A percentile compares a stretch with the other conserved stretches of the same genome.
Conservation (phyloP, 768 basidiomycete species). For the Tulasnella sp. region DNA sequence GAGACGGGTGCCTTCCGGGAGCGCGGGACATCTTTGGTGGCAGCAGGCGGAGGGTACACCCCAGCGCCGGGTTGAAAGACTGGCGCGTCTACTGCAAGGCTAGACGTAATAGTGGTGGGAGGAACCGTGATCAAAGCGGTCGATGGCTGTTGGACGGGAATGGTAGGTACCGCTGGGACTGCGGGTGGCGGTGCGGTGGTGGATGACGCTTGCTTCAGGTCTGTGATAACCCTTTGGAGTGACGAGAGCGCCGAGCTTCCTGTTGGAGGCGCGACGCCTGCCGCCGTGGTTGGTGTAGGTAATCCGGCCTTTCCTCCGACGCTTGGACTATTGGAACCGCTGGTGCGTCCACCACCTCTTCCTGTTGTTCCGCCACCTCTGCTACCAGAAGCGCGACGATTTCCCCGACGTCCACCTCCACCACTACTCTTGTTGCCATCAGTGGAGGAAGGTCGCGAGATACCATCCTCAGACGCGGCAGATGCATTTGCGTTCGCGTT, state of each 20-base stretch:
- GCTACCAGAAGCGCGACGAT: constrained; percentile 1
- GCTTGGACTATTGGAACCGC: constrained; percentile 2
- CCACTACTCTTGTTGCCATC: constrained; percentile 10
- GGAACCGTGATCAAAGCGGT: constrained; percentile 27
- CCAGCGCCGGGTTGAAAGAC: constrained; percentile 61
- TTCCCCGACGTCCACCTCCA: constrained; percentile 5
- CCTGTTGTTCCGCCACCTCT: constrained; percentile 4
- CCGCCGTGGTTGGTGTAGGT: constrained; percentile 13
- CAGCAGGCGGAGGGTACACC: constrained; percentile 38
- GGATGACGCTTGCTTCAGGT: constrained; percentile 75
- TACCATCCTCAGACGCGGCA: constrained; percentile 7
- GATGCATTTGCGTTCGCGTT: constrained; percentile 14
- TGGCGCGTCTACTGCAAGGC: constrained; percentile 53
- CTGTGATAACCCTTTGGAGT: constrained; percentile 86
- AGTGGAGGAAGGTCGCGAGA: constrained; percentile 18
- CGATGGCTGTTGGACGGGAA: constrained; percentile 28
- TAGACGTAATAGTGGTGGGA: constrained; percentile 28
- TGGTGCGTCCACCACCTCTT: constrained; percentile 7
- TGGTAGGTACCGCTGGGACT: constrained; percentile 24
- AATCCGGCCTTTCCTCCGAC: constrained; percentile 14
- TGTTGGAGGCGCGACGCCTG: not conserved
- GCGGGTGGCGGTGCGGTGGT: constrained; percentile 28
- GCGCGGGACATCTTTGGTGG: constrained; percentile 40
- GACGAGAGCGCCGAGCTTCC: constrained; percentile 74
- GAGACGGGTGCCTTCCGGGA: constrained; percentile 73